Base-by-base conservation (phyloP, 306 rosid genomes). In the Styphnolobium japonicum region DNA sequence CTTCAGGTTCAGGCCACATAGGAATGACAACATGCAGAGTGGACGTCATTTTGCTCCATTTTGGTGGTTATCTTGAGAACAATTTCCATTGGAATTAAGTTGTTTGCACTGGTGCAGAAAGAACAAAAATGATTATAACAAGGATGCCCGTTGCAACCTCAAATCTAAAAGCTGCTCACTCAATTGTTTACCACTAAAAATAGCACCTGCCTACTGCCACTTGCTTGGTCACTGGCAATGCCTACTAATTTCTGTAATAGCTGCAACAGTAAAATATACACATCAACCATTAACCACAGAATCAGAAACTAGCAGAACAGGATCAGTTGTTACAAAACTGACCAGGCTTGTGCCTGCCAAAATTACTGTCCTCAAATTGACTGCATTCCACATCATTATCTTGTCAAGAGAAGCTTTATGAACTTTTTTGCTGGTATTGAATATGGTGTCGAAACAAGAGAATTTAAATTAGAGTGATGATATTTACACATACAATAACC, bases 1-100 rank as follows among this genome's bases (percentile, higher is more conserved):
- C n/a, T n/a, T n/a, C n/a, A n/a, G n/a, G n/a, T n/a, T n/a, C 91
- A 14, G 94, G 94, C 89, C 92, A 90, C 94, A 90, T 90, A 11
- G 92, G 94, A 64, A 88, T 83, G 15, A 90, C 76, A 40, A 90
- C 80, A 7, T 90, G 88, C 7, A 66, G 90, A 9, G 85, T 46
- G 45, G 88, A 90, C 61, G 92, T 88, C 83, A 0, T 74, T 80
- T 31, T 85, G 88, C 78, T 79, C 88, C 61, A 90, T 86, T 85
- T 90, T 90, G 42, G 68, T 45, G 8, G 72, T 86, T 73, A 88
- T 86, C 78, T 90, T 90, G 10, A 88, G 89, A 51, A 91, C 89
- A 27, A 90, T 88, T 83, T 90, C 94, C 83, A 90, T 90, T 7
- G 91, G 91, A 82, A 90, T 90, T 58, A 90, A 80, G 77, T 88